Conservation (phyloP, 2,329 filamentous ascomycete species). For the Meredithiella fracta region DNA sequence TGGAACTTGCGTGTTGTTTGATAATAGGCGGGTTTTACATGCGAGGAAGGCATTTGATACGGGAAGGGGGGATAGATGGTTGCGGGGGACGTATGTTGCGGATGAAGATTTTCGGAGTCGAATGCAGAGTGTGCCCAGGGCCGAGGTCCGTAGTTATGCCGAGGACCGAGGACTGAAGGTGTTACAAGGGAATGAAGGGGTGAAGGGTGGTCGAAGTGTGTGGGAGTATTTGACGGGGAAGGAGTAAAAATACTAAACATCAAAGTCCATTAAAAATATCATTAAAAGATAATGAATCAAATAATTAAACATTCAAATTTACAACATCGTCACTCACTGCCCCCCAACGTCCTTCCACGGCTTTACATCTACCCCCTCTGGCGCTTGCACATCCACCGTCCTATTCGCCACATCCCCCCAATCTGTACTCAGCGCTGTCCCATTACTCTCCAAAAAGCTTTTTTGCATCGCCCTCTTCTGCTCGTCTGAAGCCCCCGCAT, state of each 20-base stretch:
- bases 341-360: conserved; percentile 38
- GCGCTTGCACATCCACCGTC: conserved; percentile 55
- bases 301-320: no score
- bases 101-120: conserved; percentile 27
- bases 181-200: neutral
- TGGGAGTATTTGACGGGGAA: conserved; percentile 10
- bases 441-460: conserved; percentile 86
- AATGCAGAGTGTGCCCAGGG: conserved; percentile 13
- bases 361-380: conserved; percentile 63
- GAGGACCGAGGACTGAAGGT: neutral
- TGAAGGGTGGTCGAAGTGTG: conserved; percentile 7
- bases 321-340: no score
- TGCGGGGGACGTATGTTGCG: conserved; percentile 73
- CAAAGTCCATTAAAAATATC: no score
- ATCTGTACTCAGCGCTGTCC: conserved; percentile 80
- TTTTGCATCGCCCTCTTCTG: conserved; percentile 93
- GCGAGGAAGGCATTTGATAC: conserved; percentile 61
- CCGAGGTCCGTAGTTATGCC: neutral
- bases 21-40: conserved; percentile 74
- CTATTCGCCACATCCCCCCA: conserved; percentile 67
- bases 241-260: no score
- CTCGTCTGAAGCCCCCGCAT: conserved; percentile 59
- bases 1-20: conserved; percentile 86
- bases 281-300: no score
- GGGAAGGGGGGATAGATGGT: conserved; percentile 52